Conservation (phyloP, 495 filamentous ascomycete genomes). For the Neurospora sp. region DNA sequence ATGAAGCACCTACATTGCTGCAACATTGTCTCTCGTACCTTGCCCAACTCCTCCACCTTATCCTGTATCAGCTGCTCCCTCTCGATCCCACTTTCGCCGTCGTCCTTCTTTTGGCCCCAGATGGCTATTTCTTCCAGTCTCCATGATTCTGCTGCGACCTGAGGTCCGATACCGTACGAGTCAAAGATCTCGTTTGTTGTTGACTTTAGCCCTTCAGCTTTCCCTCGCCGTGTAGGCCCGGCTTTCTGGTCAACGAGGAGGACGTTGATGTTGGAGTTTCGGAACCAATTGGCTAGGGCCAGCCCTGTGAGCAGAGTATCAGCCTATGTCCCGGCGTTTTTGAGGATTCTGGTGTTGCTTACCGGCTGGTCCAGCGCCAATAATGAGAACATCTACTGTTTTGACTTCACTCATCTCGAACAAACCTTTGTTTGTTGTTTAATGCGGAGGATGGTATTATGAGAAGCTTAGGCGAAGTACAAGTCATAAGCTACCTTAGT, state of each 20-base stretch:
- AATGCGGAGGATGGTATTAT: neutral
- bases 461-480: neutral
- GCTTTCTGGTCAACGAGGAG: constrained; percentile 10
- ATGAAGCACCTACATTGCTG: constrained; percentile 6
- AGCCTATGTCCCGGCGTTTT: neutral
- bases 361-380: constrained; percentile 58
- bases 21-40: constrained; percentile 6
- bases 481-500: neutral
- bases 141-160: constrained; percentile 10
- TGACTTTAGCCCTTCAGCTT: constrained; percentile 13
- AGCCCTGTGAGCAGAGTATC: neutral
- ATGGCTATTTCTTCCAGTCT: constrained; percentile 12
- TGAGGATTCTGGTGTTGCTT: constrained; percentile 29
- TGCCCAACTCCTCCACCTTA: constrained; percentile 9
- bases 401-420: neutral
- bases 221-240: constrained; percentile 4
- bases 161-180: constrained; percentile 8
- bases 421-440: neutral
- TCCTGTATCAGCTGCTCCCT: constrained; percentile 10
- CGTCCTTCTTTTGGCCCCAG: constrained; percentile 5
- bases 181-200: constrained; percentile 13
- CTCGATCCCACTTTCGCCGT: constrained; percentile 6
- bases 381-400: constrained; percentile 42
- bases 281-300: constrained; percentile 12
- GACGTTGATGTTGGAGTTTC: constrained; percentile 5